Base-by-base conservation (phyloP, 345 rosid species). In the Rhizophora mangle region DNA sequence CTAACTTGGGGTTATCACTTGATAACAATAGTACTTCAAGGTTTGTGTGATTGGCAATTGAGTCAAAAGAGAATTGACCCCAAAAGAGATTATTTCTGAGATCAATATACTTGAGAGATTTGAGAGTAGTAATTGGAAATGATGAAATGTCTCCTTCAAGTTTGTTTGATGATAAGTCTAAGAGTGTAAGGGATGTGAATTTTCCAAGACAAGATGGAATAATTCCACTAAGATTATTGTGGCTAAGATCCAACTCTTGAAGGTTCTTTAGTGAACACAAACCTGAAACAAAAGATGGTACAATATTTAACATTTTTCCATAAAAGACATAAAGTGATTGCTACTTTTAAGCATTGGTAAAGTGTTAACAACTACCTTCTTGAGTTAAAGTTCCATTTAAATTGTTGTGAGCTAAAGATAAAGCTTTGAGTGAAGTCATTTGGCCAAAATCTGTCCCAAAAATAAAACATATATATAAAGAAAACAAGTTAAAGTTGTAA, bases 231-330 rank as follows among this genome's bases (percentile, higher is more conserved):
- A 65, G 22, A 20, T 18, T 30, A 10, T 65, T 65, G n/a, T 65
- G n/a, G 34, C 47, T 31, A 6, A 65, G 59, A 65, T 65, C 47
- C 13, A 65, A 20, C 18, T 65, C 60, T 30, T 65, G 58, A 65
- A 65, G 59, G 5, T 30, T 16, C 27, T 51, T 13, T 10, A 65
- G 59, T 8, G 31, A 18, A 51, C 68, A 65, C 29, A 65, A 51
- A 19, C 68, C 68, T 51, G 46, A n/a, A 65, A 65, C 30, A 16
- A 30, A 59, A 60, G 31, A 16, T 1, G 4, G 8, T 2, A 9
- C 24, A n/a, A 61, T 8, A 6, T 16, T 11, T 8, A 61, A 20
- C 3, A 21, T 24, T 6, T 1, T 3, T 16, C 18, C 64, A 61
- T 21, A 2, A 61, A 61, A 61, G 10, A 10, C 1, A 10, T 7